Base-by-base conservation (phyloP, 2,329 filamentous ascomycete genomes). In the Paramyrothecium sp. region DNA sequence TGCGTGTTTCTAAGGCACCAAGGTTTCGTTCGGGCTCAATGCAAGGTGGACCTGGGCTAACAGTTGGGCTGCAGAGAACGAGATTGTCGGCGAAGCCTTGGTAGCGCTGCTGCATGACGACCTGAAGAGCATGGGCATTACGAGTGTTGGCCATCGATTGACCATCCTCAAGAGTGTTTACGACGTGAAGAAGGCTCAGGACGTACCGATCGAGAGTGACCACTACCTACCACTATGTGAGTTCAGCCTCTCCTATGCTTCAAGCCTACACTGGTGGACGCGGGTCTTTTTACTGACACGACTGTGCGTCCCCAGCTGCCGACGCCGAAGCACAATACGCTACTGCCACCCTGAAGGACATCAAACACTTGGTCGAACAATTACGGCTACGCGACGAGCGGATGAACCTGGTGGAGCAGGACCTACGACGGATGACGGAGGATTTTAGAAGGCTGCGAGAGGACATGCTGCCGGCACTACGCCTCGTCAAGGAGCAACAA, bases 101-200 rank as follows among this genome's bases (percentile, higher is more conserved):
- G 86, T 97, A 57, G 91, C 91, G 46, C 78, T 99, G 61, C 89
- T 90, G 61, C 95, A 98, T 71, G 91, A 96, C 57, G 94, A 98
- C 71, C 80, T 99, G 66, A 97, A 96, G 75, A 92, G 96, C 70
- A 94, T 98, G 88, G 93, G 93, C 51, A 90, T 99, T 62, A 81
- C 82, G 61, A 98, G 94, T 75, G 92, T 97, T 51, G 95, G 95
- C 46, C 95, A 99, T 77, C 89, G 95, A 59, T 81, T 99, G 67
- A 96, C 92, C 21, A 96, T 99, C 57, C 82, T 99, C 58, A 98
- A 97, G 78, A 93, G 88, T 67, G 92, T 98, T 55, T 98, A 97
- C 76, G 93, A 98, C 69, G 89, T 95, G 69, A 99, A 99, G 78
- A 89, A 94, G 72, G 92, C 92, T 62, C 93, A 97, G 69, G 92